Conservation (phyloP, 2,329 filamentous ascomycete species). For the Penicillium sclerotigenum region DNA sequence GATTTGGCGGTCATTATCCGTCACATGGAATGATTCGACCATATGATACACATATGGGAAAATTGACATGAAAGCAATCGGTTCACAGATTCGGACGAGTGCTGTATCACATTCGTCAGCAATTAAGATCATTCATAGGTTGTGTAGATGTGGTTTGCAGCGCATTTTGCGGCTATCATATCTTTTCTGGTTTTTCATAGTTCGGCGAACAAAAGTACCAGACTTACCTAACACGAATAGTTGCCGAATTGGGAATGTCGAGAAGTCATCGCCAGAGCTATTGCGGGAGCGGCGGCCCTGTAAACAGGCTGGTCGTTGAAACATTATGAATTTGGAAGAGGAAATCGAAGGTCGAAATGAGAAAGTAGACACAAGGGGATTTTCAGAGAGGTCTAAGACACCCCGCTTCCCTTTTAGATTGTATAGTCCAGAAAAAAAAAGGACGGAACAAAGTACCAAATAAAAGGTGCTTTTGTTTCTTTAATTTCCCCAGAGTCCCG, state of each 20-base stretch:
- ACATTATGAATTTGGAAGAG: constrained; percentile 27
- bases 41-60: constrained; percentile 99
- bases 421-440: neutral
- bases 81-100: constrained; percentile 93
- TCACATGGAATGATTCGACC: constrained; percentile 87
- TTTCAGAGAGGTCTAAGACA: constrained; percentile 1
- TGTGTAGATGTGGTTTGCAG: neutral
- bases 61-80: constrained; percentile 99
- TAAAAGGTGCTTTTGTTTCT: constrained; percentile 27
- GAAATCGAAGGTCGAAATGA: neutral
- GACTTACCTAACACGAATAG: constrained; percentile 50
- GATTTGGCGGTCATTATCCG: constrained; percentile 73
- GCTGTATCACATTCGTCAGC: constrained; percentile 50
- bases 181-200: constrained; percentile 8
- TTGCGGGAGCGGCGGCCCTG: constrained; percentile 31
- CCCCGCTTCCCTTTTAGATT: constrained; percentile 18
- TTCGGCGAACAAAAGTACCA: constrained; percentile 24
- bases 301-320: constrained; percentile 34
- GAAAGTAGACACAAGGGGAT: neutral
- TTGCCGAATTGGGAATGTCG: constrained; percentile 57
- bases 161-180: neutral
- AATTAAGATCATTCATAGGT: neutral
- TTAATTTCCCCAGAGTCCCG: constrained; percentile 26
- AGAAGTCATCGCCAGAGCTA: constrained; percentile 31
- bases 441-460: constrained; percentile 24